Evolutionary conservation across 257 asterid species (phyloP).

Genomic region (Voacanga thouarsii): DNA sequence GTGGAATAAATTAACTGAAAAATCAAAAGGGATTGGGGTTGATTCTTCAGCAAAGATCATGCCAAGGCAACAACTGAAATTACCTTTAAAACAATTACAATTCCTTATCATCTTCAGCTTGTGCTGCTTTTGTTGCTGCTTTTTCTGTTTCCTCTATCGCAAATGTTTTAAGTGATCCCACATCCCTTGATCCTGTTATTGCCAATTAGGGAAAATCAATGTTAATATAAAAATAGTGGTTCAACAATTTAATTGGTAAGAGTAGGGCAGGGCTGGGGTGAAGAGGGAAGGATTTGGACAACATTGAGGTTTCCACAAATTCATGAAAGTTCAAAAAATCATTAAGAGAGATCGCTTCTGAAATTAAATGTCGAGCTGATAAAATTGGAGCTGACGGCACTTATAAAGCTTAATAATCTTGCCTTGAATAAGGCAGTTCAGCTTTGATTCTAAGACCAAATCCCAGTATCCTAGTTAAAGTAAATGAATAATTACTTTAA

Average conservation of each 20-base stretch:
- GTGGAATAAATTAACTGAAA: neutral
- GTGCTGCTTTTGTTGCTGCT: slow-evolving; percentile 9
- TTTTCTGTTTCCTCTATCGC: slow-evolving; percentile 58
- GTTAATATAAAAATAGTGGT: neutral
- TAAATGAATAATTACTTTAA: neutral
- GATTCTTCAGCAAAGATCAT: neutral
- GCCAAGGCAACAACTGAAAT: neutral
- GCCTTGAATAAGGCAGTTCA: neutral
- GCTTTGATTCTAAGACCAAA: neutral
- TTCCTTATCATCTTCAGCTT: slow-evolving; percentile 50
- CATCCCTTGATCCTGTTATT: slow-evolving; percentile 38
- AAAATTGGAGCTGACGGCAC: neutral
- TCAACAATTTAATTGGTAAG: neutral
- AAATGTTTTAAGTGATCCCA: slow-evolving; percentile 59
- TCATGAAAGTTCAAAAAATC: neutral
- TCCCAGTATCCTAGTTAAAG: neutral
- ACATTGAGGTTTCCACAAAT: neutral
- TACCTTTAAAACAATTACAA: slow-evolving; percentile 30
- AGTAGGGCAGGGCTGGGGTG: too few species aligned
- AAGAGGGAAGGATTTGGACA: neutral
- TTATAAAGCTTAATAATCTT: neutral
- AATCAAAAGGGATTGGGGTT: neutral
- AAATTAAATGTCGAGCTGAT: neutral
- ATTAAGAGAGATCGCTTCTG: neutral
- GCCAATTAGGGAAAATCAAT: slow-evolving; percentile 9